These are phyloP conservation scores for Teratosphaeria pseudoeucalypti DNA, from an alignment of 2,329 filamentous ascomycete species.

Conservation along the genomic window DNA sequence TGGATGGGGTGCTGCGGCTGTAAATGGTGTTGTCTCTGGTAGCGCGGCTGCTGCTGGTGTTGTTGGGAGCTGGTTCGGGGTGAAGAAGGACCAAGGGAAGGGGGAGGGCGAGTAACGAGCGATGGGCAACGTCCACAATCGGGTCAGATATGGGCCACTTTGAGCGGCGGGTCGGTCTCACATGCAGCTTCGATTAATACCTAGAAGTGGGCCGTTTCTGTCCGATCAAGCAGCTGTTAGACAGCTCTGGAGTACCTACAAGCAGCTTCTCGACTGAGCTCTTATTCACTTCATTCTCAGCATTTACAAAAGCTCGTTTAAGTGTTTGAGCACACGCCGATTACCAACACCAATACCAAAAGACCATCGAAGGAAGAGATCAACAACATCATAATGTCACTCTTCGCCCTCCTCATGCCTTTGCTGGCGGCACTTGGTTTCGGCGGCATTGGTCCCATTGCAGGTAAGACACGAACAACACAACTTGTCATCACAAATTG, in stretches of 20 bases:
- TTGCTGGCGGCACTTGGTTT: not conserved
- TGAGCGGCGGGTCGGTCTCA: not conserved
- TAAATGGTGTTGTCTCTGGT: not conserved
- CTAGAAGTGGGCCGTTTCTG: not conserved
- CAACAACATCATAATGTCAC: not conserved
- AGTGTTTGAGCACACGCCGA: not conserved
- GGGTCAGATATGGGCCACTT: not conserved
- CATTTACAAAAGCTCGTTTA: not conserved
- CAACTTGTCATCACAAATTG: not conserved
- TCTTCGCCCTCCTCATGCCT: not conserved
- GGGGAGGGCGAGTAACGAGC: not conserved
- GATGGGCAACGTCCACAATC: no score
- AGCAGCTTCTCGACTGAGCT: not conserved
- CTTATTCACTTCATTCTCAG: not conserved
- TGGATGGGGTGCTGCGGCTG: conserved; percentile 2
- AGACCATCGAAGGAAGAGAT: not conserved
- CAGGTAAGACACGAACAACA: not conserved
- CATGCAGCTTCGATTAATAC: not conserved
- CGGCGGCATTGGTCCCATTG: not conserved
- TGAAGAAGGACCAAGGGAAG: not conserved
- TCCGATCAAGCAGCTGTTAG: not conserved
- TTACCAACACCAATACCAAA: not conserved
- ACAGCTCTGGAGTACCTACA: not conserved
- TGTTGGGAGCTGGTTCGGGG: not conserved
- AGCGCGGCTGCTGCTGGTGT: not conserved